phyloP scores from a whole-genome alignment of 2,329 filamentous ascomycete genomes.

The Pestalotiopsis sp. region DNA sequence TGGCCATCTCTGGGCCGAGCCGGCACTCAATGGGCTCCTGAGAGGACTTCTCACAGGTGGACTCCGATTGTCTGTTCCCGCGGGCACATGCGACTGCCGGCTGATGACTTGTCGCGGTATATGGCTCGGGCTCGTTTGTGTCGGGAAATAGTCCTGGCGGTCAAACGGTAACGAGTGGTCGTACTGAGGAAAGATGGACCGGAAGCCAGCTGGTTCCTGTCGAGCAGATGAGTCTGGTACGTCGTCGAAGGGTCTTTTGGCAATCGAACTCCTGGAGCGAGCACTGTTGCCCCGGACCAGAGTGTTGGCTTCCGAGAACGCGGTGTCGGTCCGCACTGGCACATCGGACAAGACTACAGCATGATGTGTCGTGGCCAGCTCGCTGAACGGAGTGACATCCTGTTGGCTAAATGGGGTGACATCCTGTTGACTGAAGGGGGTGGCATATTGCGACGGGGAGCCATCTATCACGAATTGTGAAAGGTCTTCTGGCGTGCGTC shows the following conservation, averaged over 20 bases:
- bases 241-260: conserved; percentile 52
- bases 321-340: conserved; percentile 51
- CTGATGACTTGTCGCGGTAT: conserved; percentile 69
- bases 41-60: conserved; percentile 32
- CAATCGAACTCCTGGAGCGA: conserved; percentile 58
- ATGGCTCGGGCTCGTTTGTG: conserved; percentile 63
- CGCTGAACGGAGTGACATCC: conserved; percentile 26
- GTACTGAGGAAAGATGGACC: conserved; percentile 78
- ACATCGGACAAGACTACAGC: conserved; percentile 44
- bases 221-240: conserved; percentile 29
- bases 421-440: conserved; percentile 28
- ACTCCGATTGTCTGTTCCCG: conserved; percentile 30
- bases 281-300: conserved; percentile 53
- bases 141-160: conserved; percentile 72
- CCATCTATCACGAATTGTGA: conserved; percentile 33
- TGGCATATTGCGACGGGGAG: conserved; percentile 22
- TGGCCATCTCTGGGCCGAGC: conserved; percentile 32
- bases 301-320: conserved; percentile 54
- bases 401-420: conserved; percentile 29
- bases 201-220: conserved; percentile 45
- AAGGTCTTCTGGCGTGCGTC: conserved; percentile 29
- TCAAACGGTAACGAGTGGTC: conserved; percentile 68
- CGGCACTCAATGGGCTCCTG: conserved; percentile 35
- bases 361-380: conserved; percentile 37
- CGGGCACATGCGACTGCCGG: conserved; percentile 61